Evolutionary conservation across 306 rosid species (phyloP), one percentile per base, ranked within the genome.

Genomic region (Casuarina equisetifolia): DNA sequence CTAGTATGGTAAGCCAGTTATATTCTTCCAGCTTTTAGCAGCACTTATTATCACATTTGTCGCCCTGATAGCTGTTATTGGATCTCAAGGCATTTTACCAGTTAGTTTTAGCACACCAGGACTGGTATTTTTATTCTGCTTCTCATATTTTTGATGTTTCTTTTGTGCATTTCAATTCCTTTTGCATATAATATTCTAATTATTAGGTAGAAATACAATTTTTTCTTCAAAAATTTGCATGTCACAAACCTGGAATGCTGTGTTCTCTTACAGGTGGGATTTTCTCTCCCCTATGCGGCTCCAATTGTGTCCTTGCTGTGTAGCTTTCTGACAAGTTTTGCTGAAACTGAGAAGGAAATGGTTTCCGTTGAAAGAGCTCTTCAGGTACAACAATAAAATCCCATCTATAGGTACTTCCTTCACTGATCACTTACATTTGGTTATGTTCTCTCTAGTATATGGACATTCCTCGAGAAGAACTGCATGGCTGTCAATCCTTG

Each of bases 271-370:
- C 86, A 94, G 98, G 98, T 94, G 19, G 98, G 98, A 59, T 78
- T 94, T 85, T 97, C 97, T 63, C 97, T 94, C 81, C 92, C 97
- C 10, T 92, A 92, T 19, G 95, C 97, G 42, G 91, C 98, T 73
- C 98, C 98, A 16, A 87, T 91, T 68, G 97, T 94, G 55, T 85
- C 97, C 70, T 76, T 87, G 84, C 64, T 92, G 85, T 91, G 98
- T 45, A 91, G 91, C 83, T 94, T 94, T 77, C 83, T 94, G 74
- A 86, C 95, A 69, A 94, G 98, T 79, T 92, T 92, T 83, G 88
- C 97, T 52, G 98, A 94, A 91, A 94, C 97, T 67, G 98, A 94
- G 82, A 94, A 94, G 83, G 98, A 94, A 83, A 92, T 94, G 98
- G 98, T 94, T 88, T 90, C 97, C 40, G 82, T 94, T 79, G 98